Base-by-base conservation (phyloP, 164 flowering plant genomes). In the Houttuynia cordata region DNA sequence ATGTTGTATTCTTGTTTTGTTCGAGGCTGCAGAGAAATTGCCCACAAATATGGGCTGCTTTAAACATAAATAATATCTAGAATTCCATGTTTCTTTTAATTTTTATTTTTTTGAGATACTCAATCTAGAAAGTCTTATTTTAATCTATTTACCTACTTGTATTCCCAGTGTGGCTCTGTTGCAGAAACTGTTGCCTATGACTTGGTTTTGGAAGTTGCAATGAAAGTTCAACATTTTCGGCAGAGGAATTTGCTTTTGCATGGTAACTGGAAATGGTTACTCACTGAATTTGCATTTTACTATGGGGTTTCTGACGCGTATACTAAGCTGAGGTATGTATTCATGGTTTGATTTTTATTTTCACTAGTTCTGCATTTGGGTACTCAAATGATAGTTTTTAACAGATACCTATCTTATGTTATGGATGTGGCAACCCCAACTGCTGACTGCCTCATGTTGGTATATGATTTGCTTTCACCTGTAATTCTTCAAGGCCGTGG, bases 351-450 rank as follows among this genome's bases (percentile, higher is more conserved):
- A 12, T 45, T 45, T 45, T 45, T 45, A 17, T 45, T 45, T 45
- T 45, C 13, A 30, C 4, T 45, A 3, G 15, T 45, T 45, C 13
- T 45, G 17, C 49, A 12, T 17, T 45, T 45, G 14, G 14, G 49
- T 45, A 45, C 23, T 53, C 4, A 23, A 10, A 24, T 23, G 23
- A 54, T 34, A 14, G 1, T 19, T 24, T 53, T 62, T 59, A 34
- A 54, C 78, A 91, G 98, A 74, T 91, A 91, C 67, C 87, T 91
- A 61, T 87, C 96, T 12, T 91, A 88, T 70, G 75, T 91, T 47
- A 91, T 91, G 98, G 95, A 91, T 77, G 93, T 91, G 42, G 98
- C 98, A 10, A 91, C 98, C 34, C 98, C 98, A 14, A 87, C 98
- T 19, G 87, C 86, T 10, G 96, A 91, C 69, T 91, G 98, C 66